A percentile compares a stretch with the other conserved stretches of the same genome.
Evolutionary conservation across 2,329 filamentous ascomycete genomes (phyloP).

Genomic region (Penicillium hesseltinei): DNA sequence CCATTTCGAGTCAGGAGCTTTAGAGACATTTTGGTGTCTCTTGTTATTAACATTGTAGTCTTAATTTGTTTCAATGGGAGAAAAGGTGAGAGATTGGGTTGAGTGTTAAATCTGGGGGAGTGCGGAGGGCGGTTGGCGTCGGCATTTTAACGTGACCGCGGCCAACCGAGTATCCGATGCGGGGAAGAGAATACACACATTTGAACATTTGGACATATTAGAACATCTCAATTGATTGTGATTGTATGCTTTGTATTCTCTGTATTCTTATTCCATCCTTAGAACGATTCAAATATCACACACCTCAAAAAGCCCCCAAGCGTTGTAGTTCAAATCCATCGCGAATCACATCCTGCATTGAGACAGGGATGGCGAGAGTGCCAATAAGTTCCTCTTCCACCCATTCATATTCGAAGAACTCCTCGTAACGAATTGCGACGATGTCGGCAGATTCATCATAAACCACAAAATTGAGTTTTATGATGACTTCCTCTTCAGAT

Average conservation of each 20-base stretch:
- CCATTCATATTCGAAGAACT: not conserved
- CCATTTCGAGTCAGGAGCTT: constrained; percentile 16
- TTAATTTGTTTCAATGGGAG: not conserved
- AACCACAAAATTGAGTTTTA: not conserved
- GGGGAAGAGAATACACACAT: not conserved
- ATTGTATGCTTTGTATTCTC: not conserved
- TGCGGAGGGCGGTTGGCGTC: constrained; percentile 32
- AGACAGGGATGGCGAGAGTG: no score
- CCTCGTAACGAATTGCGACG: not conserved
- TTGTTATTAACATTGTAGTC: constrained; percentile 4
- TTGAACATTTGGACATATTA: no score
- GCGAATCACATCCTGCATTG: not conserved
- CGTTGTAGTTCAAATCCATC: not conserved
- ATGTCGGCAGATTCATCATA: not conserved
- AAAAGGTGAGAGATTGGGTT: constrained; percentile 4
- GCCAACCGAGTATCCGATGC: constrained; percentile 11
- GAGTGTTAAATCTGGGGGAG: constrained; percentile 7
- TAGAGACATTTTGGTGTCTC: constrained; percentile 17
- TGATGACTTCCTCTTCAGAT: no score
- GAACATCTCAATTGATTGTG: not conserved
- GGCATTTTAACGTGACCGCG: constrained; percentile 15
- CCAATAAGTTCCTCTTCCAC: not conserved
- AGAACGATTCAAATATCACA: not conserved
- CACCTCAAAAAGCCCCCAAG: not conserved
- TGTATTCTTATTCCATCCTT: not conserved